These are phyloP conservation scores for Chlorella sorokiniana DNA, from an alignment of 139 green algal species.

Conservation along the genomic window DNA sequence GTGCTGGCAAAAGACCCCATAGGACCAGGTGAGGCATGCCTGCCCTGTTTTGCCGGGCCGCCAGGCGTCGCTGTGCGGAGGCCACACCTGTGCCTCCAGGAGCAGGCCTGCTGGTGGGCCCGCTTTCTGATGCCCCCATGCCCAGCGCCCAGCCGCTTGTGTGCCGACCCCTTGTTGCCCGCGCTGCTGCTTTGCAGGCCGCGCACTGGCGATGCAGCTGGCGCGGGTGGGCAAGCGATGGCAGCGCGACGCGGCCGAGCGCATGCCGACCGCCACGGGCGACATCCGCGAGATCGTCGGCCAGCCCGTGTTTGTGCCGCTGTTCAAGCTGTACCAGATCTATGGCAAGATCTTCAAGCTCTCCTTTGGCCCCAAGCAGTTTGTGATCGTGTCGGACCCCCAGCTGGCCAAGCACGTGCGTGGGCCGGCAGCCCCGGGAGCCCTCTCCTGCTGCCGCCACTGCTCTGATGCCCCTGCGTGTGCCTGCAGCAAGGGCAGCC, in stretches of 20 bases:
- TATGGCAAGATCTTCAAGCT: constrained; percentile 85
- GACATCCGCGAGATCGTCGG: constrained; percentile 93
- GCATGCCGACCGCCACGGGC: constrained; percentile 82
- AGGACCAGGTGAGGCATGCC: constrained; percentile 57
- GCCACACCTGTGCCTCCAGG: no score
- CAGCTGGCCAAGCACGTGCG: constrained; percentile 71
- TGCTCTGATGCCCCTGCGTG: neutral
- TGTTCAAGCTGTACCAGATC: constrained; percentile 87
- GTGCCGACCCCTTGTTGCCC: no score
- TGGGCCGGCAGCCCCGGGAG: neutral
- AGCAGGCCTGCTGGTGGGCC: no score
- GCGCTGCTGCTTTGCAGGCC: constrained; percentile 46
- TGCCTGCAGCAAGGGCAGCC: no score
- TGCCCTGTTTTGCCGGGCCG: neutral
- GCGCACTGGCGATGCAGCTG: constrained; percentile 59
- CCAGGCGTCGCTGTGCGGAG: no score
- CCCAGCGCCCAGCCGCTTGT: no score
- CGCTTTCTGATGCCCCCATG: no score
- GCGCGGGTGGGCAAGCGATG: constrained; percentile 73
- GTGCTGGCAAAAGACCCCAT: constrained; percentile 71
- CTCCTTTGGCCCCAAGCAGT: constrained; percentile 94
- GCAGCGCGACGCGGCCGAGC: constrained; percentile 52
- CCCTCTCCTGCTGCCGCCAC: neutral
- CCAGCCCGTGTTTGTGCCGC: constrained; percentile 94
- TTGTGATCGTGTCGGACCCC: constrained; percentile 93